Percentiles rank a stretch among this genome's conserved stretches.
phyloP scores from a whole-genome alignment of 305 asterid genomes.

The Solanum hybrid region DNA sequence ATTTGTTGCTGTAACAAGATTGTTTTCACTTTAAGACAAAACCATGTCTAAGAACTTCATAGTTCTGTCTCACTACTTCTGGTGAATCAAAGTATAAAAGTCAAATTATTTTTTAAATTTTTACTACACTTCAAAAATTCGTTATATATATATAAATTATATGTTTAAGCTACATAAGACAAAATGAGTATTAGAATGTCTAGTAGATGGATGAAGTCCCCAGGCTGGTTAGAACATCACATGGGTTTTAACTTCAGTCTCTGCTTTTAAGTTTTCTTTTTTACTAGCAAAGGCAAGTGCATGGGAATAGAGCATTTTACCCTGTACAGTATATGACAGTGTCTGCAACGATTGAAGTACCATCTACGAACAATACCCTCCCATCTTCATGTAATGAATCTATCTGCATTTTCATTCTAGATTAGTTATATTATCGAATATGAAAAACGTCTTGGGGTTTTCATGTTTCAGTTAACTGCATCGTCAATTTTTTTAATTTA shows the following conservation, averaged over 20 bases:
- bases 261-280: not conserved
- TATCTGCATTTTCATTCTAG: conserved; percentile 34
- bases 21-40: not conserved
- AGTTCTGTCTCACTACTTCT: not conserved
- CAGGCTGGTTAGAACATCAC: not conserved
- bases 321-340: conserved; percentile 81
- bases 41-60: not conserved
- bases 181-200: not conserved
- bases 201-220: not conserved
- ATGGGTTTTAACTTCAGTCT: not conserved
- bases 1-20: not conserved
- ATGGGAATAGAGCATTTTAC: conserved; percentile 19
- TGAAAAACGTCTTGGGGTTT: not conserved
- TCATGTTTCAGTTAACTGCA: not conserved
- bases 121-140: not conserved
- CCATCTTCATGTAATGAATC: conserved; percentile 75
- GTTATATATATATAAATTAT: not conserved
- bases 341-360: conserved; percentile 53
- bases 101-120: not conserved
- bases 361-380: conserved; percentile 54
- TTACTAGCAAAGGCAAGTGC: not conserved
- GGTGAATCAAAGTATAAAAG: not conserved
- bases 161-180: not conserved
- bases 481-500: no score
- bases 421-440: not conserved